Evolutionary conservation across 257 asterid genomes (phyloP), one percentile per base, ranked within the genome.

Genomic region (Plectranthus barbatus): DNA sequence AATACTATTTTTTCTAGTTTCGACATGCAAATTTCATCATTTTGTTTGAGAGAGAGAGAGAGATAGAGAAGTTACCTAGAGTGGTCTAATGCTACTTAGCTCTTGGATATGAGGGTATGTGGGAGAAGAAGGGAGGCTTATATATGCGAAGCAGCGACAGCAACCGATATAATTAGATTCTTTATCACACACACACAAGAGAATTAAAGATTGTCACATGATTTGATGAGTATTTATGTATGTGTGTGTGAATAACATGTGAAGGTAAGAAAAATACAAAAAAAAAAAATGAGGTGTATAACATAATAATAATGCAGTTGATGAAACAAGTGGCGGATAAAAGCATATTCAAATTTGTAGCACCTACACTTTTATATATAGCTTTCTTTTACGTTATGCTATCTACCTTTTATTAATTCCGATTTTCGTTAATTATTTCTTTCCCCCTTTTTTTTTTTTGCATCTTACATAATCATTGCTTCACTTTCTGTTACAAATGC

Each of bases 121-220:
- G n/a, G n/a, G n/a, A n/a, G n/a, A n/a, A n/a, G n/a, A n/a, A n/a
- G n/a, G n/a, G n/a, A n/a, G n/a, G 59, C 63, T 58, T 72, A 48
- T 62, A 62, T 74, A 74, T 56, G 62, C 48, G 44, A 5, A 47
- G 19, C 23, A 8, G 9, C 42, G 65, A 13, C 50, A 34, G 33
- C 48, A 19, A 56, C 34, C 0, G 8, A 3, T 14, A 12, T 7
- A 29, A 20, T 29, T 31, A 15, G 60, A 54, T 31, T 33, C 61
- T 15, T 7, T 7, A 15, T 33, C 33, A 24, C 58, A 2, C 21
- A 21, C 13, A 29, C 3, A 4, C 0, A 29, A 14, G 3, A 31
- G 0, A 18, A 55, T 9, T 0, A 4, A 15, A 4, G n/a, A 31
- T 31, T 12, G 47, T 41, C 18, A 4, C 6, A n/a, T 41, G 12